Percentiles rank a stretch among this genome's conserved stretches.
phyloP scores from a whole-genome alignment of 2,329 filamentous ascomycete species.

The Fusarium mangiferae region DNA sequence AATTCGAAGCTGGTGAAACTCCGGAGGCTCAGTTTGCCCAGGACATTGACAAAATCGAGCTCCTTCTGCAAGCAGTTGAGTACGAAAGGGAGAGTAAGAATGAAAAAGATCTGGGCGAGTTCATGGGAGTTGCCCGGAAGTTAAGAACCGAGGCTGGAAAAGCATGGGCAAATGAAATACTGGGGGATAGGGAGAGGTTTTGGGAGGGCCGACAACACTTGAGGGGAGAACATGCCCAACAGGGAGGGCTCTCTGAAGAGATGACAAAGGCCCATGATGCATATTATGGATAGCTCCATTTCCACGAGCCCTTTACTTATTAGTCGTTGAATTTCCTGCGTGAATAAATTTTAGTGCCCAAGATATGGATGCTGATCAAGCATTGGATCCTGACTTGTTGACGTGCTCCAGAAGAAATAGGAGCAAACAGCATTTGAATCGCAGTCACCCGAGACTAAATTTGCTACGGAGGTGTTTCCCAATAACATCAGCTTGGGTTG shows the following conservation, averaged over 20 bases:
- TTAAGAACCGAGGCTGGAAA: constrained; percentile 81
- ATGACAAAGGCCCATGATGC: constrained; percentile 28
- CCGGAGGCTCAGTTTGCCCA: constrained; percentile 90
- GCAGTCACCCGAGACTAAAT: neutral
- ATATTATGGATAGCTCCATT: constrained; percentile 22
- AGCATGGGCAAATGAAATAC: constrained; percentile 79
- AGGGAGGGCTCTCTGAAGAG: constrained; percentile 51
- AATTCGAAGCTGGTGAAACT: constrained; percentile 90
- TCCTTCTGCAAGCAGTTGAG: constrained; percentile 94
- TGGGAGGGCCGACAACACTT: constrained; percentile 68
- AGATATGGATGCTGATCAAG: neutral
- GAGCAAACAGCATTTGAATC: neutral
- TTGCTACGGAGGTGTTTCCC: neutral
- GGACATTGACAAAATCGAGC: constrained; percentile 96
- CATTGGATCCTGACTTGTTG: neutral
- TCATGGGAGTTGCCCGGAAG: constrained; percentile 78
- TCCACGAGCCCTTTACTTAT: neutral
- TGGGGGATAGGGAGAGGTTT: constrained; percentile 78
- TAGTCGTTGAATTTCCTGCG: neutral
- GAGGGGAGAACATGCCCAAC: constrained; percentile 57
- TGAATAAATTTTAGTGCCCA: neutral
- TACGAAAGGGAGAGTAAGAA: constrained; percentile 81
- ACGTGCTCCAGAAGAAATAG: neutral
- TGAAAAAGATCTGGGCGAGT: constrained; percentile 82
- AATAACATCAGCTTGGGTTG: neutral